Evolutionary conservation across 1,284 basidiomycete genomes (phyloP), one percentile per base, ranked within the genome.

Genomic region (Moesziomyces aphidis): DNA sequence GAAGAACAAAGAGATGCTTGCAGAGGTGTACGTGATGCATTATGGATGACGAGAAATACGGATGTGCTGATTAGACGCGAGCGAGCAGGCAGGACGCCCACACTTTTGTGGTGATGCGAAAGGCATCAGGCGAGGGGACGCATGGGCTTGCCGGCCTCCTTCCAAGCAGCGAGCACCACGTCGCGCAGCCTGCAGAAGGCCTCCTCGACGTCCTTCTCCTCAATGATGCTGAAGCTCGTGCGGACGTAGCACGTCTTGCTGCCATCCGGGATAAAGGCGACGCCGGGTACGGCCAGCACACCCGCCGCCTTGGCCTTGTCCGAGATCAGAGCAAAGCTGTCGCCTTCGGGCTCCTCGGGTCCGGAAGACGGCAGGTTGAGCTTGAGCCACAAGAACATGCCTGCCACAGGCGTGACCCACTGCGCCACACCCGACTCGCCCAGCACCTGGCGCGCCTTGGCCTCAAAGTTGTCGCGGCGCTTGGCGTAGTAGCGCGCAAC

Each of bases 391-490:
- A 85, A 72, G 65, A 86, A 86, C 85, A 86, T 86, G 70, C 95
- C 95, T 3, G 95, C 92, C 55, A 93, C 91, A 0, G 95, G 95
- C 0, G 88, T 87, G 45, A 87, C 89, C 94, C 95, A 98, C 24
- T 73, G 58, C 5, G 82, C 82, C 0, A 83, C 66, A 1, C 73
- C 75, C 1, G 61, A 50, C 19, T 64, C 52, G 2, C 90, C 87
- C 31, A 97, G 88, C 80, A 95, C 89, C 81, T 88, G 89, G 61
- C 88, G 86, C 85, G 95, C 91, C 36, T 91, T 90, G 1, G 85
- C 84, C 83, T 95, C 92, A 83, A 97, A 97, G 10, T 90, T 86
- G 81, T 93, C 90, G 23, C 94, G 88, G 80, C 93, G 92, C 74
- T 87, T 85, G 55, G 89, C 88, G 86, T 98, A 97, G 85, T 95